These are phyloP conservation scores for Aaosphaeria pasadenensis DNA, from an alignment of 2,329 filamentous ascomycete species.

Conservation along the genomic window DNA sequence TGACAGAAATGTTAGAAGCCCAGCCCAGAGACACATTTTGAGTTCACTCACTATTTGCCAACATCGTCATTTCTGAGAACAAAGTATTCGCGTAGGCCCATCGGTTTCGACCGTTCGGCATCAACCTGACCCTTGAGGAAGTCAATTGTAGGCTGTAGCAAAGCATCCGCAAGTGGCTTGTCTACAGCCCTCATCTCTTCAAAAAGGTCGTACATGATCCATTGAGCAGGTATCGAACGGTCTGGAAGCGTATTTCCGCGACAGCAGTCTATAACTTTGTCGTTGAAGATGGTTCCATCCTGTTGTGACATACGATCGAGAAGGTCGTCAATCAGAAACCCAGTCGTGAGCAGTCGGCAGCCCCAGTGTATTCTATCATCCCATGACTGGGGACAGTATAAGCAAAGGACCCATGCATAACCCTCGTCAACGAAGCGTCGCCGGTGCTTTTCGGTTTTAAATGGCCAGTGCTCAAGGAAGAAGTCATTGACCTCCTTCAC, in stretches of 20 bases:
- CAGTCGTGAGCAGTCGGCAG: constrained; percentile 38
- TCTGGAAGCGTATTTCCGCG: constrained; percentile 32
- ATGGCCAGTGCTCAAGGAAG: constrained; percentile 41
- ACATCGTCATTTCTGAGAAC: constrained; percentile 39
- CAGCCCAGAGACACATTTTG: not conserved
- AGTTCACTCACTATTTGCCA: constrained; percentile 33
- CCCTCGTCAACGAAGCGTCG: constrained; percentile 34
- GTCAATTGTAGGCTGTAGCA: constrained; percentile 37
- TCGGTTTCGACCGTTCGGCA: constrained; percentile 11
- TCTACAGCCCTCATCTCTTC: constrained; percentile 39
- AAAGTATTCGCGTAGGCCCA: constrained; percentile 31
- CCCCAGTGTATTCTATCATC: constrained; percentile 40
- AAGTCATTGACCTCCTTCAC: constrained; percentile 36
- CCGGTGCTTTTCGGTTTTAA: constrained; percentile 25
- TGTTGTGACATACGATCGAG: constrained; percentile 44
- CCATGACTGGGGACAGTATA: constrained; percentile 36
- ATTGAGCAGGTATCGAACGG: constrained; percentile 32
- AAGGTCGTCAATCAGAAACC: constrained; percentile 45
- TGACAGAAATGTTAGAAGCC: not conserved
- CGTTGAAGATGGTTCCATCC: constrained; percentile 39
- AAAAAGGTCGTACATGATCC: constrained; percentile 41
- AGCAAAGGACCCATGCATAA: constrained; percentile 38
- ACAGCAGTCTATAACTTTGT: constrained; percentile 35
- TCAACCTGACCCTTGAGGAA: constrained; percentile 45
- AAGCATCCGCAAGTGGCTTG: constrained; percentile 32